phyloP scores from a whole-genome alignment of 441 rosid species.

The Euphorbia schlechtendalii region DNA sequence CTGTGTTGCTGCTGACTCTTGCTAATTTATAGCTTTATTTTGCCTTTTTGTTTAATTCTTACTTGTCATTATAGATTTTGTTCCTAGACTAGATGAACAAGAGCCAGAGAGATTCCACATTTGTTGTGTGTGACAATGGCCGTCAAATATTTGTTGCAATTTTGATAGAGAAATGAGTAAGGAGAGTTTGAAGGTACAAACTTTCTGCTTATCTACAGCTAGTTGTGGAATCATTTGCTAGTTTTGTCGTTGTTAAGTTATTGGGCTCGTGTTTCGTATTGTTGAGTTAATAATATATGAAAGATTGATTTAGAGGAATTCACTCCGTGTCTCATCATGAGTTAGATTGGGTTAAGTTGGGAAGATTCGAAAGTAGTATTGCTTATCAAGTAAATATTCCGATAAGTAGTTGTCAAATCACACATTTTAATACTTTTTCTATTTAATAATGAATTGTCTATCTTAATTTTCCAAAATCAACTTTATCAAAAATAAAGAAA shows the following conservation, averaged over 20 bases:
- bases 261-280: background rate
- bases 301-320: background rate
- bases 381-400: too few relatives aligned
- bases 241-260: background rate
- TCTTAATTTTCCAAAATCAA: too few relatives aligned
- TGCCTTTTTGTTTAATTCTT: background rate
- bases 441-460: too few relatives aligned
- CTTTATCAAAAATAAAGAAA: too few relatives aligned
- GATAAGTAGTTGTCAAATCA: too few relatives aligned
- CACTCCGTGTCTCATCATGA: too few relatives aligned
- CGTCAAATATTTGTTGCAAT: background rate
- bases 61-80: background rate
- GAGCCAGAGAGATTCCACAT: background rate
- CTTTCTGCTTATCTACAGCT: background rate
- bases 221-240: background rate
- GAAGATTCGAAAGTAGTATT: too few relatives aligned
- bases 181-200: background rate
- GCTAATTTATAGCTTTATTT: background rate
- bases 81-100: background rate
- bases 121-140: background rate
- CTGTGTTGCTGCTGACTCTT: conserved; percentile 1
- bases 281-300: background rate
- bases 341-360: too few relatives aligned
- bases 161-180: background rate
- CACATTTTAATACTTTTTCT: too few relatives aligned